Evolutionary conservation across 768 basidiomycete genomes (phyloP).

Genomic region (Kondoa malvinella): DNA sequence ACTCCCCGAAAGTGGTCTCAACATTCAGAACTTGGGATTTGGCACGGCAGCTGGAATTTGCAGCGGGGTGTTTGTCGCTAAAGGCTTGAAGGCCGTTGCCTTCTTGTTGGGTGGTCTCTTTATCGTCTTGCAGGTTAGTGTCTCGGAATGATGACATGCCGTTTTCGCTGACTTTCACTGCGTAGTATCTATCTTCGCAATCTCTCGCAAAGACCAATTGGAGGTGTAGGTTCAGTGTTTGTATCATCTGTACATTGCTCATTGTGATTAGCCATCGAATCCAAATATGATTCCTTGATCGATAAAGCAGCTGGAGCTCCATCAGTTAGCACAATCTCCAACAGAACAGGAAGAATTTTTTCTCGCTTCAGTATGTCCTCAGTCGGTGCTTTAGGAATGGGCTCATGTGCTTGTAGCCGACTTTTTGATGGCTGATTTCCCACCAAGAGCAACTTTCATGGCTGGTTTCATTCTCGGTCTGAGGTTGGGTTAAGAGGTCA

Average conservation of each 20-base stretch:
- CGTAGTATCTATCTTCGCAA: slow-evolving; percentile 14
- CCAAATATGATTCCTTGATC: background rate
- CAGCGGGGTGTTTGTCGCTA: slow-evolving; percentile 83
- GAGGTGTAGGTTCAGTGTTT: background rate
- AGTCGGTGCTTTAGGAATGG: slow-evolving; percentile 24
- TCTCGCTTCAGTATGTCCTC: slow-evolving; percentile 34
- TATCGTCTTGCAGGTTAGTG: slow-evolving; percentile 65
- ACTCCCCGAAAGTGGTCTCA: background rate
- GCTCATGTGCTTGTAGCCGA: slow-evolving; percentile 42
- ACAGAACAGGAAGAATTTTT: slow-evolving; percentile 64
- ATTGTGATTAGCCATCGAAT: background rate
- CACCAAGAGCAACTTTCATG: slow-evolving; percentile 69
- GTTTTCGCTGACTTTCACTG: background rate
- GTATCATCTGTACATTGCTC: background rate
- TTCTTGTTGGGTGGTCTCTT: slow-evolving; percentile 77
- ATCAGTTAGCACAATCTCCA: slow-evolving; percentile 40
- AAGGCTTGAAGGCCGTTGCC: slow-evolving; percentile 65
- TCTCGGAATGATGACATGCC: background rate
- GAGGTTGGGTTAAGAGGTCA: slow-evolving; percentile 62
- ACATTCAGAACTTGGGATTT: background rate
- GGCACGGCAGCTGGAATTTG: slow-evolving; percentile 59
- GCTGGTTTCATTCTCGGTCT: slow-evolving; percentile 68
- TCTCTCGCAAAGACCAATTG: slow-evolving; percentile 13
- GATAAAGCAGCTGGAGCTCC: slow-evolving; percentile 41
- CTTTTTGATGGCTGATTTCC: slow-evolving; percentile 86